Evolutionary conservation across 2,329 filamentous ascomycete genomes (phyloP), one percentile per base, ranked within the genome.

Genomic region (Ophiostoma piceae): DNA sequence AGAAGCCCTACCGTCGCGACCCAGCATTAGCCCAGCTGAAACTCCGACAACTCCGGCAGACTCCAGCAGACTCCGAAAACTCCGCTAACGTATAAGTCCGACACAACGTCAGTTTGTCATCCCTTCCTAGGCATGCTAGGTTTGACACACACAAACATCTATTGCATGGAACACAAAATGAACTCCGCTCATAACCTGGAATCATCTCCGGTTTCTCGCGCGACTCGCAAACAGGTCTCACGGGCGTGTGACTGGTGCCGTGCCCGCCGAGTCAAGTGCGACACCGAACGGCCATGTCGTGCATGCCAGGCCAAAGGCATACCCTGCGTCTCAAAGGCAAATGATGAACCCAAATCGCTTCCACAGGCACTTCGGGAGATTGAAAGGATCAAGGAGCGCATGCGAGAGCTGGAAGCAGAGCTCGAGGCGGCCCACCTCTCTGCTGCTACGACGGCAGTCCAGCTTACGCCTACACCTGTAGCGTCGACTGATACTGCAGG

Each of bases 161-260:
- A 57, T 57, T 26, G 2, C 51, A 57, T 22, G 8, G 1, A 1
- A 32, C 12, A 26, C 51, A 57, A 26, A 57, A 47, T 57, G 51
- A 12, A 26, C n/a, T 3, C 51, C 51, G 51, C n/a, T 12, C n/a
- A 57, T 57, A 60, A 26, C 14, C 54, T 3, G 22, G 22, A n/a
- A 1, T 32, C 54, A 60, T 14, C 11, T 32, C 54, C 54, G 54
- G 26, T 11, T 32, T 22, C 54, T 16, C 54, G 54, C 7, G 12
- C 54, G 54, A 60, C 54, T 2, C 68, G 68, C 22, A 69, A 71
- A 22, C 71, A 71, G 35, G 71, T 71, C 3, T 70, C 71, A 5
- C 64, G 67, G 9, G 71, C 71, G 2, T 71, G 71, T 22, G 69
- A 70, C n/a, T 60, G 67, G 54, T 71, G 71, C 35, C 71, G 71